These are phyloP conservation scores for Macrophomina tecta DNA, from an alignment of 2,329 filamentous ascomycete species.

Conservation along the genomic window DNA sequence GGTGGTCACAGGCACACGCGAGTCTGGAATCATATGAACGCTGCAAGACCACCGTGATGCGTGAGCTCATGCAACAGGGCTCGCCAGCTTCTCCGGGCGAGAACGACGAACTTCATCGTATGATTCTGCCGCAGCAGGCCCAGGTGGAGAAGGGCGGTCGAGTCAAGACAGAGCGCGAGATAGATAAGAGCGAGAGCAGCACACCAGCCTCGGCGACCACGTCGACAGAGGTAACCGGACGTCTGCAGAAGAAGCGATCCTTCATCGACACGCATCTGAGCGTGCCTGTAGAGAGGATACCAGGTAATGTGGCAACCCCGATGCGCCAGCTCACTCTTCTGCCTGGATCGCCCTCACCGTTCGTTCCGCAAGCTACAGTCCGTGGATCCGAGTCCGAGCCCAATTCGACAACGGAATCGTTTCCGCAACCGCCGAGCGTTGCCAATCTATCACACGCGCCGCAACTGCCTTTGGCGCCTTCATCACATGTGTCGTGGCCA, in stretches of 20 bases:
- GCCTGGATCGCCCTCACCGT: background rate
- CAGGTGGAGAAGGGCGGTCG: background rate
- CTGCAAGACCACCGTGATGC: slow-evolving; percentile 22
- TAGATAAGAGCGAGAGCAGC: background rate
- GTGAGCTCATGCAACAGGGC: slow-evolving; percentile 16
- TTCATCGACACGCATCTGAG: background rate
- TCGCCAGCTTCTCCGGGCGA: background rate
- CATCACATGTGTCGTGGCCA: background rate
- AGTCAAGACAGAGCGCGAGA: background rate
- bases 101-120: slow-evolving; percentile 26
- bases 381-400: background rate
- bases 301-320: background rate
- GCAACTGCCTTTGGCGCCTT: background rate
- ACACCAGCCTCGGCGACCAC: background rate
- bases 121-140: slow-evolving; percentile 27
- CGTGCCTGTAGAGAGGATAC: background rate
- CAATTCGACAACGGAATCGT: background rate
- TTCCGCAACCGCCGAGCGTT: background rate
- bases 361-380: background rate
- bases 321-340: background rate
- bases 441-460: background rate
- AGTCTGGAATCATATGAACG: slow-evolving; percentile 27
- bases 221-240: background rate
- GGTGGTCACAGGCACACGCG: slow-evolving; percentile 25
- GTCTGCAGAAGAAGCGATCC: background rate